phyloP scores from a whole-genome alignment of 129 eudicot species.

The Artemisia tridentata region DNA sequence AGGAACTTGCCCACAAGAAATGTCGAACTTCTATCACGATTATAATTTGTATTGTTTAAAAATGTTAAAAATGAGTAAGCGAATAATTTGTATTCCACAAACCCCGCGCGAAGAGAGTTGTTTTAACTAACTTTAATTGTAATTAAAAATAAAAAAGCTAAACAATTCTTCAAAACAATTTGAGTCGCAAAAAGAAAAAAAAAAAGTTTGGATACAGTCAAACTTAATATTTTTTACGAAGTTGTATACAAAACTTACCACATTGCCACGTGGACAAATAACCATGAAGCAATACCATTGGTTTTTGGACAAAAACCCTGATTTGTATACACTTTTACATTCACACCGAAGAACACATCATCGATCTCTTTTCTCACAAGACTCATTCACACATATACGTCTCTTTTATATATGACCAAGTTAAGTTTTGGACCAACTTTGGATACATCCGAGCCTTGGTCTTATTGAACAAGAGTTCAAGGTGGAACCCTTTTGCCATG shows the following conservation, averaged over 20 bases:
- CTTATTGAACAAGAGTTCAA: conserved; percentile 41
- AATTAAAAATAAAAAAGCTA: too few species aligned
- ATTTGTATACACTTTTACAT: conserved; percentile 21
- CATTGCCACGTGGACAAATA: conserved; percentile 36
- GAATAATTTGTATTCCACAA: too few species aligned
- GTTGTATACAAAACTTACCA: conserved; percentile 38
- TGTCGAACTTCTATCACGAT: too few species aligned
- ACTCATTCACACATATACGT: too few species aligned
- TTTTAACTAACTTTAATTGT: too few species aligned
- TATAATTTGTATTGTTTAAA: too few species aligned
- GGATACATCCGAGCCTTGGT: conserved; percentile 56
- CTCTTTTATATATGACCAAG: conserved; percentile 3
- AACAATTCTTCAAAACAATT: too few species aligned
- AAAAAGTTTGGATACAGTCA: conserved; percentile 35
- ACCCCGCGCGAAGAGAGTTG: too few species aligned
- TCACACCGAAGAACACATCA: conserved; percentile 11
- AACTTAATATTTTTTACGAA: conserved; percentile 41
- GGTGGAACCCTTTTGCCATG: conserved; percentile 33
- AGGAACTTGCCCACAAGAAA: too few species aligned
- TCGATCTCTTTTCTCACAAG: neutral
- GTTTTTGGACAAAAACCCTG: conserved; percentile 36
- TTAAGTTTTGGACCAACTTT: conserved; percentile 44
- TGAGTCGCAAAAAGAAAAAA: neutral
- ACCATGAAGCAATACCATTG: conserved; percentile 61
- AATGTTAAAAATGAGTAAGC: too few species aligned